Evolutionary conservation across 2,329 filamentous ascomycete species (phyloP), one percentile per base, ranked within the genome.

Genomic region (Colletotrichum cuscutae): DNA sequence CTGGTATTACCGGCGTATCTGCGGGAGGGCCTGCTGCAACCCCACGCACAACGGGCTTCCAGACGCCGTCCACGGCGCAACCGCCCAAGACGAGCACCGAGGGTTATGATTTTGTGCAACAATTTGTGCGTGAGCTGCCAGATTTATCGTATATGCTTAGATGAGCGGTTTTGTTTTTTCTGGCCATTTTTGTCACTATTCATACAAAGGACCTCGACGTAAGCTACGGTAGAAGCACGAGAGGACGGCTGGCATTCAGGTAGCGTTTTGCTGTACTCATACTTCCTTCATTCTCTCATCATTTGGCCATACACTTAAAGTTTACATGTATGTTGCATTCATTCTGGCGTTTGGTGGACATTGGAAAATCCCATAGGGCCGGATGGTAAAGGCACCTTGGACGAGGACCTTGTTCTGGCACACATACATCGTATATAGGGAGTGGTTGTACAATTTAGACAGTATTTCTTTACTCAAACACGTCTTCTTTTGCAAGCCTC

Each of bases 141-240:
- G 83, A 86, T 76, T 76, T 86, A 52, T 84, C 85, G 24, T 86
- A 86, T 68, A 86, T 86, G 85, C 75, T 86, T 74, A 80, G 80
- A 75, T 86, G 22, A 54, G 65, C 65, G 58, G 61, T 67, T 58
- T 63, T 67, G 26, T 46, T 63, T 67, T 35, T 46, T 26, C n/a
- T 19, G 42, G 42, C 19, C 42, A 22, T 49, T 49, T 49, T 49
- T 22, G 37, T 22, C 42, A 49, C 42, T 22, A 22, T 5, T 49
- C 42, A 49, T 19, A n/a, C 9, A 49, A n/a, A 49, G 42, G n/a
- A 22, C 42, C 42, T 49, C 42, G 19, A 49, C 42, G 42, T n/a
- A 49, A 22, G 42, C 42, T 49, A n/a, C 7, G 42, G 42, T 22
- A 49, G 42, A 49, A 49, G 42, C 42, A 6, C 19, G 19, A 49